phyloP scores from a whole-genome alignment of 805 yeast genomes.

The Brettanomyces custersianus region DNA sequence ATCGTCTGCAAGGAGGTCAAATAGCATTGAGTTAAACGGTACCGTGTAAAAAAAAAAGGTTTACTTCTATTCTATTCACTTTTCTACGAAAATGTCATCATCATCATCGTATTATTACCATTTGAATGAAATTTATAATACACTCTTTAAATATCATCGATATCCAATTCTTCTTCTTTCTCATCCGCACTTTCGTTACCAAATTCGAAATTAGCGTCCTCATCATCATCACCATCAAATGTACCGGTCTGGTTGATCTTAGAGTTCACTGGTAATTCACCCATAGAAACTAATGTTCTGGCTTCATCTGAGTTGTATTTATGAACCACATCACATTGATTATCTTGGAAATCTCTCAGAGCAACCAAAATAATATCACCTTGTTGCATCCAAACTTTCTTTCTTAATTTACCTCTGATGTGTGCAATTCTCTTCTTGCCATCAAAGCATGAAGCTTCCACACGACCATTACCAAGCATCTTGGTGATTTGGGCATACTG shows the following conservation, averaged over 20 bases:
- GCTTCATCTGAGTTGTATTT: constrained; percentile 97
- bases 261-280: constrained; percentile 96
- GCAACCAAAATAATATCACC: constrained; percentile 96
- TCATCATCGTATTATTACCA: too few species aligned
- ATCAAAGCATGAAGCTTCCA: constrained; percentile 92
- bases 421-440: constrained; percentile 92
- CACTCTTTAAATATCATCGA: constrained; percentile 75
- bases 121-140: too few species aligned
- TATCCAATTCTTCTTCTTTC: constrained; percentile 66
- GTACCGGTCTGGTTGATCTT: constrained; percentile 97
- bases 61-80: too few species aligned
- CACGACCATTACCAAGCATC: constrained; percentile 97
- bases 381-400: constrained; percentile 99
- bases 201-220: constrained; percentile 96
- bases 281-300: constrained; percentile 87
- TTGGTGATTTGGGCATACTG: constrained; percentile 97
- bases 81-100: too few species aligned
- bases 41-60: not conserved
- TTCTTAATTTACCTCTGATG: constrained; percentile 97
- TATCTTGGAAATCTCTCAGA: constrained; percentile 97
- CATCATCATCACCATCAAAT: constrained; percentile 93
- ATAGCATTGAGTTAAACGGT: constrained; percentile 39
- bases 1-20: constrained; percentile 50
- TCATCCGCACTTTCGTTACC: constrained; percentile 85
- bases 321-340: constrained; percentile 95